Conservation (phyloP, 352 stramenopile genomes). For the Globisporangium acanthophoron region DNA sequence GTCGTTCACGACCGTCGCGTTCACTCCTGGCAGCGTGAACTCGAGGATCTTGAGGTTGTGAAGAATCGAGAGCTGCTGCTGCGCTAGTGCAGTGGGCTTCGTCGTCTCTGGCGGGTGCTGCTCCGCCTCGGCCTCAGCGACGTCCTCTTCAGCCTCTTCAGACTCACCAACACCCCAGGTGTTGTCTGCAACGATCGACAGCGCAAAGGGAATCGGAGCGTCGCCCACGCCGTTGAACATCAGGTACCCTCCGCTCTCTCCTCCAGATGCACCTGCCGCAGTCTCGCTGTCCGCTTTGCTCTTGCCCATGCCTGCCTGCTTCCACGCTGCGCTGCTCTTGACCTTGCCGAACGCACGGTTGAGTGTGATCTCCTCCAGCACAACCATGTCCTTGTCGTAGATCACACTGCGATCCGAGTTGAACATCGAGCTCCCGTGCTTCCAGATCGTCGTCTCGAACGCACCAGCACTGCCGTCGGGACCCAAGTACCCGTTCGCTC, state of each 20-base stretch:
- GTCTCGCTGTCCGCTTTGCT: slow-evolving; percentile 26
- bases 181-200: slow-evolving; percentile 52
- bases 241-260: slow-evolving; percentile 67
- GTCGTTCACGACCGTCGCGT: slow-evolving; percentile 81
- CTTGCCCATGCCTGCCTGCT: slow-evolving; percentile 8
- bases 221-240: slow-evolving; percentile 87
- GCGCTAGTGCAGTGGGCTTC: slow-evolving; percentile 7
- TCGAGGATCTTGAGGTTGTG: slow-evolving; percentile 74
- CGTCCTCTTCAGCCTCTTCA: slow-evolving; percentile 2
- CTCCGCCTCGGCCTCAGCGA: not conserved
- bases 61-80: slow-evolving; percentile 24
- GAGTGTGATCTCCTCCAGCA: slow-evolving; percentile 78
- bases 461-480: slow-evolving; percentile 61
- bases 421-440: slow-evolving; percentile 75
- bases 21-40: slow-evolving; percentile 68
- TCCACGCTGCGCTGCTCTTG: slow-evolving; percentile 25
- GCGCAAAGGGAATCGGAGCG: slow-evolving; percentile 67
- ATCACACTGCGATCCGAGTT: slow-evolving; percentile 77
- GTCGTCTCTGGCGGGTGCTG: slow-evolving; percentile 4
- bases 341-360: slow-evolving; percentile 73
- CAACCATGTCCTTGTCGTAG: slow-evolving; percentile 70
- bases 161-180: slow-evolving; percentile 9
- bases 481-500: slow-evolving; percentile 73
- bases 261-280: slow-evolving; percentile 31
- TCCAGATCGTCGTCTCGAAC: slow-evolving; percentile 85